These are phyloP conservation scores for Hypoxylon sp. DNA, from an alignment of 2,329 filamentous ascomycete species.

Conservation along the genomic window DNA sequence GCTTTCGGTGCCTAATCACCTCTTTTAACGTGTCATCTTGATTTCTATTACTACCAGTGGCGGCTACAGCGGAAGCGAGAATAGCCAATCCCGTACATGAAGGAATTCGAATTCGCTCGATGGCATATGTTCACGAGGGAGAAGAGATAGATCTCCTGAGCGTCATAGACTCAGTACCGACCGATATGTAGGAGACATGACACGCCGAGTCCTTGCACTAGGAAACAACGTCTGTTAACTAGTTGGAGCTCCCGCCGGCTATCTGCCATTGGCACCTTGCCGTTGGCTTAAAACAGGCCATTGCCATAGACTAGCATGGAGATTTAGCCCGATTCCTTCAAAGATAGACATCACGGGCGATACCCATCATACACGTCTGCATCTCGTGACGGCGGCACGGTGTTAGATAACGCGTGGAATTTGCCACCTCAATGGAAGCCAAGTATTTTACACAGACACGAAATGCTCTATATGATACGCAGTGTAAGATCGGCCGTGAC, in stretches of 20 bases:
- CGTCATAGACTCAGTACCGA: background rate
- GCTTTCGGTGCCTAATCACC: background rate
- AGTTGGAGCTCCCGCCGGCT: background rate
- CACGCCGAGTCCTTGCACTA: background rate
- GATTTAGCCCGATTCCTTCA: too few relatives aligned
- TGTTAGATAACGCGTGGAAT: too few relatives aligned
- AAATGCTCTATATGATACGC: background rate
- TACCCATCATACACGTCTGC: background rate
- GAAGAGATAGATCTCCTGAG: background rate
- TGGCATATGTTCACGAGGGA: background rate
- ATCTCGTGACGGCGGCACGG: background rate
- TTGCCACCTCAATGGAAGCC: too few relatives aligned
- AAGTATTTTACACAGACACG: too few relatives aligned
- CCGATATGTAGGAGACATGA: background rate
- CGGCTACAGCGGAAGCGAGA: background rate
- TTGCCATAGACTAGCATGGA: too few relatives aligned
- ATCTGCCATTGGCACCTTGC: background rate
- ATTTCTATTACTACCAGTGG: too few relatives aligned
- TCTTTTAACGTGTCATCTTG: background rate
- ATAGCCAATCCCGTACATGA: background rate
- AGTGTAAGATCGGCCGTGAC: background rate
- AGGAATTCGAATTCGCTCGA: background rate
- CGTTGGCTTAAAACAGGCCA: too few relatives aligned
- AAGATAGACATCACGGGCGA: too few relatives aligned
- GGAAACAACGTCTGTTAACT: background rate